phyloP scores from a whole-genome alignment of 441 rosid genomes.

The Rhodomyrtus psidioides region DNA sequence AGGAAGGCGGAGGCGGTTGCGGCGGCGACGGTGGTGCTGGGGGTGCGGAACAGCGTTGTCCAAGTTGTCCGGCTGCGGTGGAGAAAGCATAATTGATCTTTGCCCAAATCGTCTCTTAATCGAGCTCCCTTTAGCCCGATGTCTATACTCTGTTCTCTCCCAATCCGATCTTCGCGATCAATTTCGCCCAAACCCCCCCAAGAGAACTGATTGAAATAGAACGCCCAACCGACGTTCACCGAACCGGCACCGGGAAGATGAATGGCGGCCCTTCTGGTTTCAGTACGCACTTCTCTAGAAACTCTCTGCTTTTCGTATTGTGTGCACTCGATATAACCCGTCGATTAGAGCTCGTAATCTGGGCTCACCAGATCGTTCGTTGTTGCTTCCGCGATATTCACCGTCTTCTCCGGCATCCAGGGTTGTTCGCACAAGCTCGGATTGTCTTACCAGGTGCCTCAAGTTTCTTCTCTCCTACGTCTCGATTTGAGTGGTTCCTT shows the following conservation, averaged over 20 bases:
- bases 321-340: neutral
- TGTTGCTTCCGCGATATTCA: slow-evolving; percentile 60
- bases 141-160: no score
- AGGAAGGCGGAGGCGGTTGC: no score
- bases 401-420: slow-evolving; percentile 73
- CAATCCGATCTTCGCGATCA: no score
- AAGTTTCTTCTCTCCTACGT: neutral
- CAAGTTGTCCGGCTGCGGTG: no score
- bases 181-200: no score
- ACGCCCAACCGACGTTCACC: neutral
- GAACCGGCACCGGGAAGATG: slow-evolving; percentile 42
- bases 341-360: neutral
- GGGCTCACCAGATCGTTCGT: slow-evolving; percentile 49
- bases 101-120: no score
- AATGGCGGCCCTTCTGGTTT: slow-evolving; percentile 99
- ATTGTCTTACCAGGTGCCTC: slow-evolving; percentile 71
- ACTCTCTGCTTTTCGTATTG: neutral
- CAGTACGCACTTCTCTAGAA: slow-evolving; percentile 35
- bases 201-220: neutral
- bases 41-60: no score
- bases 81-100: no score
- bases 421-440: slow-evolving; percentile 65
- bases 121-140: no score
- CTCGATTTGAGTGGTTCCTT: neutral
- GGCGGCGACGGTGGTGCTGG: no score